A percentile compares a stretch with the other conserved stretches of the same genome.
Evolutionary conservation across 805 yeast species (phyloP).

Genomic region (Suhomyces tanzawaensis): DNA sequence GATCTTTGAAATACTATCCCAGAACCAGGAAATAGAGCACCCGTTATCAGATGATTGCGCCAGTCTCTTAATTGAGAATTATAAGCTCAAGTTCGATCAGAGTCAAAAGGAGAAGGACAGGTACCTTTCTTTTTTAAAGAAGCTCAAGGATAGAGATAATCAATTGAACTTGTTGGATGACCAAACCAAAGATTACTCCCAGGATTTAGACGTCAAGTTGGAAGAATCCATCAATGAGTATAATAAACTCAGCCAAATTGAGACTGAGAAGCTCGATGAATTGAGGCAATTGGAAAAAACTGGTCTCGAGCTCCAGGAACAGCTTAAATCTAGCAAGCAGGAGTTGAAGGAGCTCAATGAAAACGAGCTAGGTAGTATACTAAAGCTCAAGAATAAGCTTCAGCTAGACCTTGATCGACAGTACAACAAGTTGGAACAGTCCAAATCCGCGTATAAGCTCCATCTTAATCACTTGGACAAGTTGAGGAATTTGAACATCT

Average conservation of each 20-base stretch:
- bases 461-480: conserved; percentile 66
- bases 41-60: conserved; percentile 92
- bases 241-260: conserved; percentile 38
- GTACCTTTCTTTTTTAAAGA: conserved; percentile 69
- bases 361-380: conserved; percentile 45
- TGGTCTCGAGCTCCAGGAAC: conserved; percentile 44
- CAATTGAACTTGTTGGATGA: conserved; percentile 11
- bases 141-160: conserved; percentile 45
- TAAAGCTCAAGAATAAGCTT: conserved; percentile 51
- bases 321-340: conserved; percentile 44
- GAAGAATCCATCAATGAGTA: conserved; percentile 43
- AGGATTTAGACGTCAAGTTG: conserved; percentile 44
- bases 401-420: conserved; percentile 53
- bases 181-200: conserved; percentile 13
- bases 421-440: conserved; percentile 55
- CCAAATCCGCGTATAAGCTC: conserved; percentile 60
- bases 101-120: conserved; percentile 74
- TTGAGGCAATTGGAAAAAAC: conserved; percentile 40
- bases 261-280: conserved; percentile 31
- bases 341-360: conserved; percentile 35
- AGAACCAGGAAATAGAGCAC: conserved; percentile 67
- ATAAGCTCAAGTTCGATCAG: conserved; percentile 69
- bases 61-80: conserved; percentile 55
- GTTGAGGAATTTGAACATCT: conserved; percentile 75
- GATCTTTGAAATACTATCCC: conserved; percentile 68